Evolutionary conservation across 2,329 filamentous ascomycete species (phyloP).

Genomic region (Allantophomopsis cytisporea): DNA sequence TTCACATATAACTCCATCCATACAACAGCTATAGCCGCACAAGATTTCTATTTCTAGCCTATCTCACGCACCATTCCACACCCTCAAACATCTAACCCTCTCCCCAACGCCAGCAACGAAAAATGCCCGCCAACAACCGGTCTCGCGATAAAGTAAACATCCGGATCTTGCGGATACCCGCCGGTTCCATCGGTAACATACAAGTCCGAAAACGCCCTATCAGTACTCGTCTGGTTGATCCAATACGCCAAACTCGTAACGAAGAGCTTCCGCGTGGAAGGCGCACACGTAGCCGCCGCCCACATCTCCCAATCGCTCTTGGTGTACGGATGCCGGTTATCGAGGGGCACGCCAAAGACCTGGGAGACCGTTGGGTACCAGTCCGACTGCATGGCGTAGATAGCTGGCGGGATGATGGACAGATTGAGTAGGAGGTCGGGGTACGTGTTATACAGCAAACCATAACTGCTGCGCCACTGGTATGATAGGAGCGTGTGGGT

Average conservation of each 20-base stretch:
- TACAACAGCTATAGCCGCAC: too few relatives aligned
- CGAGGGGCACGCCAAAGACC: conserved; percentile 57
- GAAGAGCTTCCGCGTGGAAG: conserved; percentile 42
- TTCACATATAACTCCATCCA: too few relatives aligned
- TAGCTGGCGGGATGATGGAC: conserved; percentile 39
- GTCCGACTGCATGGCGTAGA: conserved; percentile 47
- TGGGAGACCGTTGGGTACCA: conserved; percentile 54
- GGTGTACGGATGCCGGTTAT: conserved; percentile 56
- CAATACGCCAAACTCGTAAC: conserved; percentile 50
- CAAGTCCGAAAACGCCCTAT: conserved; percentile 52
- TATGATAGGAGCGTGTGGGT: conserved; percentile 68
- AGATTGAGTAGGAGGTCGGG: conserved; percentile 58
- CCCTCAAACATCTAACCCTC: too few relatives aligned
- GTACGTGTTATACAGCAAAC: conserved; percentile 68
- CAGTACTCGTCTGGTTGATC: conserved; percentile 54
- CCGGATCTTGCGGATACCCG: too few relatives aligned
- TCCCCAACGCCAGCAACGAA: too few relatives aligned
- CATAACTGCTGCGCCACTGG: conserved; percentile 73
- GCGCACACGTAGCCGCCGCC: conserved; percentile 49
- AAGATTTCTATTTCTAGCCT: too few relatives aligned
- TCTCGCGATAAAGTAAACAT: too few relatives aligned
- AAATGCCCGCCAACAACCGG: too few relatives aligned
- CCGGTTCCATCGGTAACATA: conserved; percentile 34
- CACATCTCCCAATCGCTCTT: conserved; percentile 69
- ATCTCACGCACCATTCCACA: too few relatives aligned